Percentiles rank a stretch among this genome's conserved stretches.
Evolutionary conservation across 805 yeast genomes (phyloP).

Genomic region (Wickerhamomyces chaumierensis): DNA sequence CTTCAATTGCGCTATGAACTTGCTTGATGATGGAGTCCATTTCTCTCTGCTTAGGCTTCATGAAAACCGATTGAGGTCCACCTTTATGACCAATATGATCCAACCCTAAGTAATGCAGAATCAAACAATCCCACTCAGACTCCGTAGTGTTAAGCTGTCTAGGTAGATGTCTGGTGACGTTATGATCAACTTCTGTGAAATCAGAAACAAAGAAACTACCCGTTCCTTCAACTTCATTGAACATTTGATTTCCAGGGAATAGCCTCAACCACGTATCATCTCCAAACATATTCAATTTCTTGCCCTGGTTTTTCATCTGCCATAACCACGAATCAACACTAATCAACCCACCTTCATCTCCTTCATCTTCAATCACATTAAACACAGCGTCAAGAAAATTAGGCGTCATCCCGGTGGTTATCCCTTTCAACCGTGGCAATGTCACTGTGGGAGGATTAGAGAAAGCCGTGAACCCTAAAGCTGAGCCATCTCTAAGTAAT

Average conservation of each 20-base stretch:
- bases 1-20: slow-evolving; percentile 35
- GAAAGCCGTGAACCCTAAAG: slow-evolving; percentile 81
- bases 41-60: slow-evolving; percentile 75
- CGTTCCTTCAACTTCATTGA: slow-evolving; percentile 70
- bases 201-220: slow-evolving; percentile 92
- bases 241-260: slow-evolving; percentile 67
- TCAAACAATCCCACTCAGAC: slow-evolving; percentile 69
- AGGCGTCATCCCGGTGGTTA: slow-evolving; percentile 92
- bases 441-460: slow-evolving; percentile 97
- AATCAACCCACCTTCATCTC: slow-evolving; percentile 49
- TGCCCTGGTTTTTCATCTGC: slow-evolving; percentile 36
- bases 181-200: slow-evolving; percentile 85
- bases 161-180: slow-evolving; percentile 82
- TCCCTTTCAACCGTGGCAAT: slow-evolving; percentile 83
- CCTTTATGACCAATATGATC: slow-evolving; percentile 98
- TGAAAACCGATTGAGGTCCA: slow-evolving; percentile 72
- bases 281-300: slow-evolving; percentile 72
- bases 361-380: slow-evolving; percentile 85
- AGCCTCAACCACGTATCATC: slow-evolving; percentile 97
- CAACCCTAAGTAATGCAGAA: slow-evolving; percentile 83
- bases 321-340: slow-evolving; percentile 81
- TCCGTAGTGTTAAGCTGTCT: slow-evolving; percentile 32
- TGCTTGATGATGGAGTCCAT: slow-evolving; percentile 62
- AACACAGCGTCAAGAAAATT: slow-evolving; percentile 88
- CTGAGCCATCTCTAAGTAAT: slow-evolving; percentile 53